Base-by-base conservation (phyloP, 306 rosid species). In the Quercus glauca region DNA sequence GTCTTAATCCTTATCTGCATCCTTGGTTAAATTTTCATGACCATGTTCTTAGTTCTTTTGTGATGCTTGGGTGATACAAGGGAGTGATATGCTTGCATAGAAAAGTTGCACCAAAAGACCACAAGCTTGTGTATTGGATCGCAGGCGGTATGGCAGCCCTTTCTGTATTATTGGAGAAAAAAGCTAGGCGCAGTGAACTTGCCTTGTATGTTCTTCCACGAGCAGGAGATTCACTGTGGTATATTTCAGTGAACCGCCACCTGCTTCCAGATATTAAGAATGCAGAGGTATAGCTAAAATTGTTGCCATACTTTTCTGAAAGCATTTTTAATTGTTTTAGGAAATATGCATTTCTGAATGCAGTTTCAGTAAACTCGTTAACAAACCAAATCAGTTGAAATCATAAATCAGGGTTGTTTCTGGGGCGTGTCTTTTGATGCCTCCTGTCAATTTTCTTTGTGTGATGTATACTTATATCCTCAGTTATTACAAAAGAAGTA, bases 141-240 rank as follows among this genome's bases (percentile, higher is more conserved):
- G 97, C 98, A 18, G 99, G 97, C 23, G 97, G 92, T 55, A 11
- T 91, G 64, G 76, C 99, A 73, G 98, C 97, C 56, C 91, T 95
- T 60, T 95, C 99, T 19, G 98, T 92, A 61, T 76, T 91, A 75
- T 76, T 94, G 86, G 99, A 94, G 91, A 94, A 91, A 85, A 94
- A 94, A 80, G 86, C 89, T 33, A 91, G 93, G 90, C 95, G 99
- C 49, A 88, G 94, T 73, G 99, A 94, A 85, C 97, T 92, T 84
- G 99, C 99, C 80, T 80, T 92, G 35, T 94, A 94, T 85, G 99
- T 94, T 87, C 97, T 94, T 87, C 99, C 99, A 49, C 88, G 97
- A 64, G 92, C 99, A 10, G 99, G 86, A 81, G 99, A 90, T 68
- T 94, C 99, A 33, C 83, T 91, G 85, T 94, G 99, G 99, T 87